Percentiles rank a stretch among this genome's conserved stretches.
Conservation (phyloP, 129 eudicot species). For the Pseudognaphalium luteoalbum region DNA sequence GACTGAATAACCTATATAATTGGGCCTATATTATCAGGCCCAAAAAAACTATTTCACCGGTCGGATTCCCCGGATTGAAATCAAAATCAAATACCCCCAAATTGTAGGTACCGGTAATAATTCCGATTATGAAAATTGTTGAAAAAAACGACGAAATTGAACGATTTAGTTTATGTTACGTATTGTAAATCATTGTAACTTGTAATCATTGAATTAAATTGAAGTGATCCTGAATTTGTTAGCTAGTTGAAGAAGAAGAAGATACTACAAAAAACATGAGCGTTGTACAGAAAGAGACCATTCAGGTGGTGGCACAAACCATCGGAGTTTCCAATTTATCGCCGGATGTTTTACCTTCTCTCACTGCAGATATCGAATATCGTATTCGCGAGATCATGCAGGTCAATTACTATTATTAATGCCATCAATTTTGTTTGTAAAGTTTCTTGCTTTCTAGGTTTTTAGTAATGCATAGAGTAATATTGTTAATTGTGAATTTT, state of each 20-base stretch:
- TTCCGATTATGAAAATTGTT: constrained; percentile 8
- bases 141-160: constrained; percentile 7
- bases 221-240: constrained; percentile 1
- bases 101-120: not conserved
- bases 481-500: not conserved
- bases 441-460: not conserved
- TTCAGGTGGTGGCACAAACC: constrained; percentile 83
- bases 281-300: constrained; percentile 74
- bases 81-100: not conserved
- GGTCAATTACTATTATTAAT: constrained; percentile 30
- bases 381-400: constrained; percentile 97
- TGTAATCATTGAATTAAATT: not conserved
- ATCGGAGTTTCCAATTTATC: constrained; percentile 72
- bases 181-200: not conserved
- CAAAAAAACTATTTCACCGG: not conserved
- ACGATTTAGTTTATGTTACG: not conserved
- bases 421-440: not conserved
- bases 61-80: not conserved
- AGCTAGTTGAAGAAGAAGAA: constrained; percentile 1
- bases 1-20: not conserved
- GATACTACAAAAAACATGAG: constrained; percentile 58
- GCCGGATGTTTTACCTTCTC: constrained; percentile 68
- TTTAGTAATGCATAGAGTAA: not conserved
- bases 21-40: not conserved
- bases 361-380: constrained; percentile 84